Evolutionary conservation across 305 asterid genomes (phyloP).

Genomic region (Petunia hybrid): DNA sequence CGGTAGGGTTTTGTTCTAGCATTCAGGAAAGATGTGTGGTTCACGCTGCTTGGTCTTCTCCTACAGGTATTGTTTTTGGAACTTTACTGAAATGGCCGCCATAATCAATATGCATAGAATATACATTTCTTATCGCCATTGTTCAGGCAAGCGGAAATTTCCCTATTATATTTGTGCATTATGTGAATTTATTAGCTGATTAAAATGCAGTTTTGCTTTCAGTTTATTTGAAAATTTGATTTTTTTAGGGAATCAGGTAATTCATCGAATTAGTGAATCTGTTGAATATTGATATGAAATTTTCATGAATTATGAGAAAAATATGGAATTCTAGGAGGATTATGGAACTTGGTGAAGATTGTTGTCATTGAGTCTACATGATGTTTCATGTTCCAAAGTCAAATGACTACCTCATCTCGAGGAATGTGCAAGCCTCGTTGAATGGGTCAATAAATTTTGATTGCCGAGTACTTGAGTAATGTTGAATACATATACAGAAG

Average conservation of each 20-base stretch:
- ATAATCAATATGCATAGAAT: no score
- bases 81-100: no score
- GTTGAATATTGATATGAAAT: conserved; percentile 10
- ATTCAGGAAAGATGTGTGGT: conserved; percentile 91
- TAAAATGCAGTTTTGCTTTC: not conserved
- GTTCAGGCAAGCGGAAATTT: no score
- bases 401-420: not conserved
- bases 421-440: conserved; percentile 13
- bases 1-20: conserved; percentile 85
- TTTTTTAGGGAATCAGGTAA: not conserved
- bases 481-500: not conserved
- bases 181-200: not conserved
- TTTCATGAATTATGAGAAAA: not conserved
- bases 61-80: conserved; percentile 59
- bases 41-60: conserved; percentile 98
- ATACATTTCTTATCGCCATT: no score
- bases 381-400: conserved; percentile 18
- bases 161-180: not conserved
- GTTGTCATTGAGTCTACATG: not conserved
- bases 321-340: not conserved
- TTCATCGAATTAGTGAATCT: not conserved
- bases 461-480: not conserved
- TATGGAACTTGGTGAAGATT: conserved; percentile 13
- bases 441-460: not conserved
- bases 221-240: not conserved